phyloP scores from a whole-genome alignment of 352 stramenopile species.

The Phytophthora brassicae region DNA sequence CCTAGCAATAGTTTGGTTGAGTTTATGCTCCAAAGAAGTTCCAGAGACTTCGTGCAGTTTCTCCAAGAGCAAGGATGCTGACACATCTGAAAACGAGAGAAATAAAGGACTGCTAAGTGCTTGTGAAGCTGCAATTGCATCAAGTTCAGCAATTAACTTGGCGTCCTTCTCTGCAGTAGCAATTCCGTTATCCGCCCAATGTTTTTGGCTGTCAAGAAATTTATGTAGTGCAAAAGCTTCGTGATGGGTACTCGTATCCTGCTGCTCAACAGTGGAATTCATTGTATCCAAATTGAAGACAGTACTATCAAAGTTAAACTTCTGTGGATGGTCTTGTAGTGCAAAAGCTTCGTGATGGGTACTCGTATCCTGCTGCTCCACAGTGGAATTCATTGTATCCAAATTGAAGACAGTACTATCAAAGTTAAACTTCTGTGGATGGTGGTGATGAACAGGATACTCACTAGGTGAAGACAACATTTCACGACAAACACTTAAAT shows the following conservation, averaged over 20 bases:
- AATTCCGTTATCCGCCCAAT: constrained; percentile 10
- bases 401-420: background rate
- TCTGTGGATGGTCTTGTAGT: constrained; percentile 23
- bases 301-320: constrained; percentile 12
- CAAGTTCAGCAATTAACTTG: constrained; percentile 30
- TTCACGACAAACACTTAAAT: constrained; percentile 41
- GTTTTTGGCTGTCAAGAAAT: constrained; percentile 23
- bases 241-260: background rate
- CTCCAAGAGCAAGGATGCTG: constrained; percentile 28
- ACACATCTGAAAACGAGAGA: constrained; percentile 40
- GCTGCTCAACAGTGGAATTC: background rate
- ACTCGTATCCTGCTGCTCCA: constrained; percentile 1
- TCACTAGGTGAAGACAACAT: constrained; percentile 46
- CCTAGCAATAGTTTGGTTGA: constrained; percentile 25
- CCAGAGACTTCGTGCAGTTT: constrained; percentile 3
- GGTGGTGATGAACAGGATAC: constrained; percentile 45
- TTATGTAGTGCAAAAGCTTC: constrained; percentile 13
- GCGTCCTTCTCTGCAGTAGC: constrained; percentile 18
- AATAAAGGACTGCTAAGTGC: constrained; percentile 10
- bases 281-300: background rate
- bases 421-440: constrained; percentile 25
- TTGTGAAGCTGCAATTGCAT: constrained; percentile 28
- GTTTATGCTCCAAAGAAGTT: background rate
- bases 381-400: background rate
- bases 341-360: too few relatives aligned